phyloP scores from a whole-genome alignment of 768 basidiomycete species.

The Cystobasidium onofrii region DNA sequence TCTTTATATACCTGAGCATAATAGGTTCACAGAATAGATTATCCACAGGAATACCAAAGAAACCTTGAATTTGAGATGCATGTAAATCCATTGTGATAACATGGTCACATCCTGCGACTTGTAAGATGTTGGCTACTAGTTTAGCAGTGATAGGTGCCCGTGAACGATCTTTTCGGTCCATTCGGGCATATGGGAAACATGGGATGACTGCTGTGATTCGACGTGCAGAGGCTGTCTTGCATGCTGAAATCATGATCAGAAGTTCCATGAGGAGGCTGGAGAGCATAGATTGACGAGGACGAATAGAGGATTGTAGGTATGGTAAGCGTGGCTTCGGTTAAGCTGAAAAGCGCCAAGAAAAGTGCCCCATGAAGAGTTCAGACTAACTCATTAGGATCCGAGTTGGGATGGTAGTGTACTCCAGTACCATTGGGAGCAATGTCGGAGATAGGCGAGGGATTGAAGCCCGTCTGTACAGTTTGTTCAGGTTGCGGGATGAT shows the following conservation, averaged over 20 bases:
- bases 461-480: constrained; percentile 40
- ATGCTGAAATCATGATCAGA: constrained; percentile 79
- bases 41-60: constrained; percentile 97
- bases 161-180: constrained; percentile 92
- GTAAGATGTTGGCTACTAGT: constrained; percentile 95
- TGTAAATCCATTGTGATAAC: constrained; percentile 99
- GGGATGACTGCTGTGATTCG: constrained; percentile 96
- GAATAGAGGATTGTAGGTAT: background rate
- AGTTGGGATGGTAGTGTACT: constrained; percentile 29
- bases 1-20: constrained; percentile 87
- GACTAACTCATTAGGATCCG: constrained; percentile 67
- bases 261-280: constrained; percentile 81
- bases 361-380: background rate
- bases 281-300: background rate
- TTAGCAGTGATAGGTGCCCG: constrained; percentile 96
- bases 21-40: constrained; percentile 93
- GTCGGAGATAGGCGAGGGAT: constrained; percentile 38
- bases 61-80: constrained; percentile 95
- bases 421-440: background rate
- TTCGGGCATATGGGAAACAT: constrained; percentile 87
- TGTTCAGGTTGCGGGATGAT: background rate
- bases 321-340: background rate
- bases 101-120: constrained; percentile 93
- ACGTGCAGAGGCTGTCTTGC: constrained; percentile 63
- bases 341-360: background rate